Evolutionary conservation across 2,329 filamentous ascomycete species (phyloP), one percentile per base, ranked within the genome.

Genomic region (Cytospora mali): DNA sequence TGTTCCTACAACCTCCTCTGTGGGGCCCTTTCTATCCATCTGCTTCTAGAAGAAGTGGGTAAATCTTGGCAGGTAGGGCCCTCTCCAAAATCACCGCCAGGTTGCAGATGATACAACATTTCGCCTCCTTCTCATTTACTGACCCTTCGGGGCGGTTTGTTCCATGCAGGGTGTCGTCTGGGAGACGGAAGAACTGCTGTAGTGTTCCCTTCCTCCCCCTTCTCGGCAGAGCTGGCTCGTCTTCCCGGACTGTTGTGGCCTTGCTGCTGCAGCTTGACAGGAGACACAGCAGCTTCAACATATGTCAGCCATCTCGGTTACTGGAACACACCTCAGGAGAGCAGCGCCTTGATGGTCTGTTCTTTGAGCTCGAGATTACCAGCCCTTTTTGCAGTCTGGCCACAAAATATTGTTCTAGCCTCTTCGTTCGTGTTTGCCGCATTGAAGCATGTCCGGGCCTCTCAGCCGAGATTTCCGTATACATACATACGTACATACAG

Each of bases 401-500:
- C 4, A 23, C n/a, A 9, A 46, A 11, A n/a, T n/a, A n/a, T n/a
- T n/a, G 42, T 23, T 23, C 42, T 46, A 13, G 42, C n/a, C n/a
- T 18, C 11, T 46, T 21, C 9, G 6, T 11, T 21, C n/a, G 3
- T 46, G 21, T 11, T n/a, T 46, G 6, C 21, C 42, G 42, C 18
- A n/a, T 23, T 10, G n/a, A 23, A 23, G 42, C n/a, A 46, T 46
- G 9, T 10, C 23, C n/a, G 21, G n/a, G n/a, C 4, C 9, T 23
- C n/a, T 18, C n/a, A 21, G 14, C 42, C n/a, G 42, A 46, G n/a
- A 23, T 23, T 46, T 21, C 48, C 13, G 50, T 48, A 31, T 58
- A 49, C 57, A 53, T 53, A 33, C n/a, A 4, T n/a, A 25, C 27
- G 23, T 58, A 49, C 57, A 53, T 53, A 33, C n/a, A 4, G 27